These are phyloP conservation scores for Isochrysis galbana DNA, from an alignment of 78 protist species.

Conservation along the genomic window DNA sequence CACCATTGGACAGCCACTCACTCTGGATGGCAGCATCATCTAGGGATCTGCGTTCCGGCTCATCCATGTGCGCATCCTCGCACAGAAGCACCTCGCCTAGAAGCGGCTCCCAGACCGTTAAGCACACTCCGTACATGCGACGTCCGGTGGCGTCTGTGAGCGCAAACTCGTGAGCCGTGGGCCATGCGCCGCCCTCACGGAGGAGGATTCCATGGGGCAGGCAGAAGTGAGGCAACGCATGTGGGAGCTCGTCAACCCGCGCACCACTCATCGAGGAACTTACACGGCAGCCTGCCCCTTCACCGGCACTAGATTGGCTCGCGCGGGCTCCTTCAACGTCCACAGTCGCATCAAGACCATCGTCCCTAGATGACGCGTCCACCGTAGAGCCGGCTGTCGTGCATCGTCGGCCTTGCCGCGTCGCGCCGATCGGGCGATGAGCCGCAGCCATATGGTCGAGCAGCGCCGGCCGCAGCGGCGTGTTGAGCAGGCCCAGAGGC, in stretches of 20 bases:
- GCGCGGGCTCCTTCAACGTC: too few relatives aligned
- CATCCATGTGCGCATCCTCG: too few relatives aligned
- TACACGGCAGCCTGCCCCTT: too few relatives aligned
- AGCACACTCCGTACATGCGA: not conserved
- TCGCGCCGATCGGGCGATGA: not conserved
- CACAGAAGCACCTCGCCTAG: not conserved
- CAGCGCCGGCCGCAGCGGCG: not conserved
- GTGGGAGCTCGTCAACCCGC: not conserved
- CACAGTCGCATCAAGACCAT: too few relatives aligned
- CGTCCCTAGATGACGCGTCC: not conserved
- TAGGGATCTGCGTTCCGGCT: too few relatives aligned
- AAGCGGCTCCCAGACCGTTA: conserved; percentile 1
- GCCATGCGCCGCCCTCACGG: not conserved
- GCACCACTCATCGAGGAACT: not conserved
- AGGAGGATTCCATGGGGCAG: not conserved
- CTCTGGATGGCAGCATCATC: too few relatives aligned
- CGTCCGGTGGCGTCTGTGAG: not conserved
- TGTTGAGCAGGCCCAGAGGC: not conserved
- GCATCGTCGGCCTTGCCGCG: not conserved
- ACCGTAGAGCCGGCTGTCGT: not conserved
- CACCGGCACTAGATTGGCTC: not conserved
- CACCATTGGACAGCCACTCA: too few relatives aligned
- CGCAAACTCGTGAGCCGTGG: not conserved
- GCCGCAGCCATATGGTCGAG: not conserved
- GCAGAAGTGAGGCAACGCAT: not conserved